Percentiles rank a stretch among this genome's conserved stretches.
phyloP scores from a whole-genome alignment of 192 early-diverging fungal species.

The Diversispora eburnea region DNA sequence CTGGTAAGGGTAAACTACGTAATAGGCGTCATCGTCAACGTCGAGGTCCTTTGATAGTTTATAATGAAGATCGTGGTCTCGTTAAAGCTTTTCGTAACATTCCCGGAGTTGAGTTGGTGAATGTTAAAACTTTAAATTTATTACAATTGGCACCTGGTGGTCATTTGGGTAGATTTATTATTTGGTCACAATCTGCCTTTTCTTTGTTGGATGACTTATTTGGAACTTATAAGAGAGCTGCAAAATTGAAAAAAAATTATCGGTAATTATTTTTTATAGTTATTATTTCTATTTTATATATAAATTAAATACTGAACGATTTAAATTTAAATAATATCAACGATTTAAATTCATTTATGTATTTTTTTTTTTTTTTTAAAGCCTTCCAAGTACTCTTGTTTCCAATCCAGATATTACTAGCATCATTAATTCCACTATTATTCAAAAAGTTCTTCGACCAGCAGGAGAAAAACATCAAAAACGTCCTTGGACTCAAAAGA shows the following conservation, averaged over 20 bases:
- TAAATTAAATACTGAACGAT: too few relatives aligned
- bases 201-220: conserved; percentile 88
- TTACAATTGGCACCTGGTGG: conserved; percentile 98
- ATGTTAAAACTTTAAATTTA: conserved; percentile 90
- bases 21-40: conserved; percentile 95
- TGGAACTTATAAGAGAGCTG: conserved; percentile 76
- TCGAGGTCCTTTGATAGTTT: conserved; percentile 95
- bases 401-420: conserved; percentile 92
- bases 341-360: background rate
- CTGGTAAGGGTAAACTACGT: conserved; percentile 94
- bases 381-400: conserved; percentile 82
- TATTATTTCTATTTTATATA: background rate
- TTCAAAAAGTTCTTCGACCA: conserved; percentile 88
- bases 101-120: conserved; percentile 94
- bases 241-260: conserved; percentile 85
- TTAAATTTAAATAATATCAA: too few relatives aligned
- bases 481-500: conserved; percentile 96
- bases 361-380: conserved; percentile 40
- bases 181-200: conserved; percentile 96
- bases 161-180: conserved; percentile 97
- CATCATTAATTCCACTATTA: conserved; percentile 94
- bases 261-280: background rate
- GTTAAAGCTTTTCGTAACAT: conserved; percentile 97
- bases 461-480: conserved; percentile 76
- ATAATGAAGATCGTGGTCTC: conserved; percentile 91